Conservation (phyloP, 2,329 filamentous ascomycete genomes). For the Fusarium falciforme region DNA sequence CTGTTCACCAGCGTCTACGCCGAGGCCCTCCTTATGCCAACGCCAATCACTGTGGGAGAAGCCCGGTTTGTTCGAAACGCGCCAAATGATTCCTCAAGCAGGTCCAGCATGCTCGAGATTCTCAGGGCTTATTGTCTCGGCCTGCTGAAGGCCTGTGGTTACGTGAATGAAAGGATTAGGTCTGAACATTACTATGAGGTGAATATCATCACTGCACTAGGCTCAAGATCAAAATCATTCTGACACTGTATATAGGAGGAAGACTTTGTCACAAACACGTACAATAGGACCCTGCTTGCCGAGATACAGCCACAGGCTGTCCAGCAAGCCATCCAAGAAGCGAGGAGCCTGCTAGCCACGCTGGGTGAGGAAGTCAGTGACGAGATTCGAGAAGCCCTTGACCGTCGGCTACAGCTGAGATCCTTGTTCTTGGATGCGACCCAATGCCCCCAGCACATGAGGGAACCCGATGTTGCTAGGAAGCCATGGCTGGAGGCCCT, state of each 20-base stretch:
- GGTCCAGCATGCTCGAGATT: constrained; percentile 67
- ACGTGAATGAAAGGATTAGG: constrained; percentile 81
- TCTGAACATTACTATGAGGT: constrained; percentile 94
- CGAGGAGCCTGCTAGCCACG: constrained; percentile 62
- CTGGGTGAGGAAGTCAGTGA: constrained; percentile 52
- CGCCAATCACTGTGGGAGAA: constrained; percentile 71
- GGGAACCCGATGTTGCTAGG: constrained; percentile 59
- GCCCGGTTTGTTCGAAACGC: constrained; percentile 68
- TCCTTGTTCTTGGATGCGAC: constrained; percentile 69
- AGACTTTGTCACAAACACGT: constrained; percentile 94
- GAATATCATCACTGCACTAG: constrained; percentile 9
- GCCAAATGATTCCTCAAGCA: constrained; percentile 41
- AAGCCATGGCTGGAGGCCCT: constrained; percentile 64
- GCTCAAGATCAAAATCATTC: neutral
- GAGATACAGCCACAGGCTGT: constrained; percentile 69
- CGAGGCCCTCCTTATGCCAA: constrained; percentile 81
- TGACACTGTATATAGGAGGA: constrained; percentile 74
- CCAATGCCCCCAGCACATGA: constrained; percentile 59
- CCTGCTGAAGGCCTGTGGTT: constrained; percentile 83
- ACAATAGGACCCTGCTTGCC: constrained; percentile 81
- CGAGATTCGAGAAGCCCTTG: constrained; percentile 66
- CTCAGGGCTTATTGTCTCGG: constrained; percentile 88
- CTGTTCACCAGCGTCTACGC: constrained; percentile 93
- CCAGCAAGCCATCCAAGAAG: constrained; percentile 63
- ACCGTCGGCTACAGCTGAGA: constrained; percentile 74